Percentiles rank a stretch among this genome's conserved stretches.
phyloP scores from a whole-genome alignment of 768 basidiomycete species.

The Boletus rubroflammeus region DNA sequence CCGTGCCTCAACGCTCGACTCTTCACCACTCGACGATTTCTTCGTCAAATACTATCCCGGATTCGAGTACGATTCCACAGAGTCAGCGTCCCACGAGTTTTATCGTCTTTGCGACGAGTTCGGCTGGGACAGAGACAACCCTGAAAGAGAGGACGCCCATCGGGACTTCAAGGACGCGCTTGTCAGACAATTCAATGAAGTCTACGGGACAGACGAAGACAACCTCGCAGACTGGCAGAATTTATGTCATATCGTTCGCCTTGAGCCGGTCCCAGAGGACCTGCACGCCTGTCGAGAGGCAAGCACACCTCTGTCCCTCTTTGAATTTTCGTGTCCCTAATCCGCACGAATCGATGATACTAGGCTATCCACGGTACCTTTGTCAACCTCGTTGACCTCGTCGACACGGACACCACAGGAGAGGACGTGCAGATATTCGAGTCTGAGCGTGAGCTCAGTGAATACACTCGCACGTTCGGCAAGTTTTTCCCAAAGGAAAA shows the following conservation, averaged over 20 bases:
- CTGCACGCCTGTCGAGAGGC: conserved; percentile 10
- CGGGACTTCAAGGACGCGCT: conserved; percentile 8
- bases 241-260: background rate
- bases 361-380: background rate
- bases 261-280: conserved; percentile 7
- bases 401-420: conserved; percentile 7
- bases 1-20: background rate
- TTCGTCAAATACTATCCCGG: background rate
- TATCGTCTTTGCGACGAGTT: conserved; percentile 15
- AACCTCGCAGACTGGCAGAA: conserved; percentile 9
- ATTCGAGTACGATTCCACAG: conserved; percentile 5
- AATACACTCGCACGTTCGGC: conserved; percentile 3
- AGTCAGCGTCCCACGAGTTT: conserved; percentile 13
- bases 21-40: background rate
- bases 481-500: conserved; percentile 16
- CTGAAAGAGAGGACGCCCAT: background rate
- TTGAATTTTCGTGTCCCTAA: background rate
- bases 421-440: background rate
- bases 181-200: conserved; percentile 12
- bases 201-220: conserved; percentile 11
- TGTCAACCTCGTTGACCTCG: conserved; percentile 22
- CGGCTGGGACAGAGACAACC: conserved; percentile 1
- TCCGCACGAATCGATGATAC: too few relatives aligned
- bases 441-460: conserved; percentile 6
- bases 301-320: background rate